phyloP scores from a whole-genome alignment of 441 rosid genomes.

The Pelargonium citronellum region DNA sequence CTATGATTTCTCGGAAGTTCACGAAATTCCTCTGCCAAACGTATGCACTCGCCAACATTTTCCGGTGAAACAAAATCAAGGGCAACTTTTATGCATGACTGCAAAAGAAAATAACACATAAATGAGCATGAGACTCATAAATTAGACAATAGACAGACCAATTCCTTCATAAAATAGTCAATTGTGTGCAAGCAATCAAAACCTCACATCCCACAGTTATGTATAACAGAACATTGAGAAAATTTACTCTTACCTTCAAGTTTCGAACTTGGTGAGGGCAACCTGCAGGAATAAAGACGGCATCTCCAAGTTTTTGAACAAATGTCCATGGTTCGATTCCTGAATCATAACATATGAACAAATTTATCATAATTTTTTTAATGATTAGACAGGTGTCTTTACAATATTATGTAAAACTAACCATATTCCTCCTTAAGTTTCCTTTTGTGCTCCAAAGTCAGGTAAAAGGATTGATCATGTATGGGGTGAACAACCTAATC shows the following conservation, averaged over 20 bases:
- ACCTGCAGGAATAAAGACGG: background rate
- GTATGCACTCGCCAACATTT: slow-evolving; percentile 9
- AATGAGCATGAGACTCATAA: too few species aligned
- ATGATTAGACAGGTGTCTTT: background rate
- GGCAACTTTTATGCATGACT: slow-evolving; percentile 8
- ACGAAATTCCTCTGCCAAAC: slow-evolving; percentile 5
- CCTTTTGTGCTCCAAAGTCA: slow-evolving; percentile 5
- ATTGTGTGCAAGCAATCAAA: too few species aligned
- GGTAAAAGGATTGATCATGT: background rate
- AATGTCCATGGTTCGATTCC: background rate
- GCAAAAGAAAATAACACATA: background rate
- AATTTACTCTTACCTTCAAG: background rate
- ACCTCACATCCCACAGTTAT: too few species aligned
- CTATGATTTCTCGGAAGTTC: background rate
- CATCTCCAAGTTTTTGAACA: slow-evolving; percentile 5
- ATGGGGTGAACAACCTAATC: slow-evolving; percentile 4
- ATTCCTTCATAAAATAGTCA: too few species aligned
- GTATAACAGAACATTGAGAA: too few species aligned
- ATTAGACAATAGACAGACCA: too few species aligned
- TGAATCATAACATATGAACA: background rate
- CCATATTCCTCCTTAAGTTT: slow-evolving; percentile 6
- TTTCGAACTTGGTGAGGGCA: slow-evolving; percentile 2
- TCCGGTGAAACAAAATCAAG: slow-evolving; percentile 12
- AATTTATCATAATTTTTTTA: background rate
- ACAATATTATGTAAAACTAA: background rate